A percentile compares a stretch with the other conserved stretches of the same genome.
These are phyloP conservation scores for Pouteria campechiana DNA, from an alignment of 179 eudicot species.

Conservation along the genomic window DNA sequence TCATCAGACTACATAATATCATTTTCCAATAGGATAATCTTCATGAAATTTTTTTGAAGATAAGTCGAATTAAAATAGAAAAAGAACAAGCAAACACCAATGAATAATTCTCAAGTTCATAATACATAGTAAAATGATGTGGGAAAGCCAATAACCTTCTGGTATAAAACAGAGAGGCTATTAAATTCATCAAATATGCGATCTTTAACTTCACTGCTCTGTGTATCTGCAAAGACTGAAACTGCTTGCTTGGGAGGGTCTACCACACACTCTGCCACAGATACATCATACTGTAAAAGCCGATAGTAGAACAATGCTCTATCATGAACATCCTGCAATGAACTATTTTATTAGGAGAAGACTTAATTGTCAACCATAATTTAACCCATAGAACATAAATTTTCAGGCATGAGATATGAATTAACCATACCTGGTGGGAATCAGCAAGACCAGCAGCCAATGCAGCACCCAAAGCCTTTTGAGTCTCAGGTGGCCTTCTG, in stretches of 20 bases:
- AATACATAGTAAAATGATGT: neutral
- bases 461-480: conserved; percentile 83
- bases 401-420: too few relatives aligned
- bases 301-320: conserved; percentile 89
- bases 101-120: too few relatives aligned
- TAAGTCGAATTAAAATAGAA: too few relatives aligned
- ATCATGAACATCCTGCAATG: conserved; percentile 96
- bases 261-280: conserved; percentile 76
- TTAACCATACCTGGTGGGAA: conserved; percentile 69
- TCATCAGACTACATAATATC: too few relatives aligned
- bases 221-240: conserved; percentile 96
- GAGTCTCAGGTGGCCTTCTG: conserved; percentile 97
- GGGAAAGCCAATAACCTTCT: conserved; percentile 48
- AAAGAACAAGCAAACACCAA: too few relatives aligned
- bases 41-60: too few relatives aligned
- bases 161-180: conserved; percentile 89
- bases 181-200: conserved; percentile 96
- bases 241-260: conserved; percentile 99
- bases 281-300: conserved; percentile 64
- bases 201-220: conserved; percentile 91
- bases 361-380: too few relatives aligned
- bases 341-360: too few relatives aligned
- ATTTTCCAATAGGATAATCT: too few relatives aligned
- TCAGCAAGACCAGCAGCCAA: conserved; percentile 93
- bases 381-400: too few relatives aligned